phyloP scores from a whole-genome alignment of 2,329 filamentous ascomycete species.

The Fusarium camptoceras region DNA sequence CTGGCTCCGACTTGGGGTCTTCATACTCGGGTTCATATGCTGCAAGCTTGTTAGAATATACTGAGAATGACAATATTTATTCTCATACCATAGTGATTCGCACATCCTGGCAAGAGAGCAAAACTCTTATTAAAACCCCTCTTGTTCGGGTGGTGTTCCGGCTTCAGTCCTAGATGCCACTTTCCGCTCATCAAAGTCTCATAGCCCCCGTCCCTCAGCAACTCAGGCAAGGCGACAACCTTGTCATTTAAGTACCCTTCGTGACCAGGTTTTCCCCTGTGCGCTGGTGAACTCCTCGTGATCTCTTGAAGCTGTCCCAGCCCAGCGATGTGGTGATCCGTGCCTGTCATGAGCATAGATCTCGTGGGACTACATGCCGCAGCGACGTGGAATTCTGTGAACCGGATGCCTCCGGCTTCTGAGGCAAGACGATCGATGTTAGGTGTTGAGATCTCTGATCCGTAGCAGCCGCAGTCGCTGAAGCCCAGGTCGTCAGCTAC shows the following conservation, averaged over 20 bases:
- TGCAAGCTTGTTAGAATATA: not conserved
- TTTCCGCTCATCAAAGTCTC: slow-evolving; percentile 6
- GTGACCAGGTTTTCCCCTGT: not conserved
- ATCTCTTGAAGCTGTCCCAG: slow-evolving; percentile 65
- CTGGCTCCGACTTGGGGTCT: not conserved
- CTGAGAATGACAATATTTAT: too few relatives aligned
- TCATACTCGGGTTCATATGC: slow-evolving; percentile 38
- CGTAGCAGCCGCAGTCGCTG: too few relatives aligned
- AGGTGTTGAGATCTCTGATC: too few relatives aligned
- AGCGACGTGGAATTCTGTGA: too few relatives aligned
- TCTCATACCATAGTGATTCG: slow-evolving; percentile 60
- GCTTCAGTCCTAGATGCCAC: slow-evolving; percentile 4
- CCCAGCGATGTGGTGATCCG: slow-evolving; percentile 55
- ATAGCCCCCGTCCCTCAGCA: slow-evolving; percentile 2
- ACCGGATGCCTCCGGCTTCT: too few relatives aligned
- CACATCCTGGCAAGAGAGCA: slow-evolving; percentile 55
- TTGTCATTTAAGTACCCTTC: not conserved
- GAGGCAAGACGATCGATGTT: too few relatives aligned
- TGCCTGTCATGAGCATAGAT: slow-evolving; percentile 69
- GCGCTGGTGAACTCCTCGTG: not conserved
- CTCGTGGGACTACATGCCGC: slow-evolving; percentile 73
- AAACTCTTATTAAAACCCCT: slow-evolving; percentile 42
- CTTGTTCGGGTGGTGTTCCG: not conserved
- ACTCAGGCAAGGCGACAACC: not conserved
- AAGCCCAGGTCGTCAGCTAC: too few relatives aligned